Evolutionary conservation across 2,329 filamentous ascomycete genomes (phyloP).

Genomic region (Fusarium decemcellulare): DNA sequence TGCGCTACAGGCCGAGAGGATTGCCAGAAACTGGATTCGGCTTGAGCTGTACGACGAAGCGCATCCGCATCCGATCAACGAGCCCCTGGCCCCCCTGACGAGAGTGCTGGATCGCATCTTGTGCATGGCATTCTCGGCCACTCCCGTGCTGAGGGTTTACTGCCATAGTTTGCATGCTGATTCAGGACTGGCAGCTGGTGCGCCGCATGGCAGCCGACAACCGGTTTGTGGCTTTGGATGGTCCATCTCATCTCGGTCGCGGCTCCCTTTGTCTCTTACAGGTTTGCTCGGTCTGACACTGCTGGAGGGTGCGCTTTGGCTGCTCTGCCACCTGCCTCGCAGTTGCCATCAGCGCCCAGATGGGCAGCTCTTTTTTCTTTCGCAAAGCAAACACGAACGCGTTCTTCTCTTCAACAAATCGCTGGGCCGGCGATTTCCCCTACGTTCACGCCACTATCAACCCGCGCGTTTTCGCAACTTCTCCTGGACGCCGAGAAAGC

Average conservation of each 20-base stretch:
- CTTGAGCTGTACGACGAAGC: conserved; percentile 41
- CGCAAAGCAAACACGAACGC: conserved; percentile 1
- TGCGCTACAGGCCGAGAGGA: conserved; percentile 24
- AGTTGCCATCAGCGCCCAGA: conserved; percentile 13
- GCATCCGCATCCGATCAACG: conserved; percentile 31
- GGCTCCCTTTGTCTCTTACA: conserved; percentile 18
- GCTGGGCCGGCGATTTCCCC: neutral
- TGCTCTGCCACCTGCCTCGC: conserved; percentile 7
- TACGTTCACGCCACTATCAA: neutral
- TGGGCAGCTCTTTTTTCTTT: neutral
- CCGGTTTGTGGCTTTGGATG: conserved; percentile 18
- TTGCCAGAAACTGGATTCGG: conserved; percentile 38
- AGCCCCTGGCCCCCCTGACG: conserved; percentile 35
- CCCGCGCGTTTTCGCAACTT: neutral
- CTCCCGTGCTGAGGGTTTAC: conserved; percentile 38
- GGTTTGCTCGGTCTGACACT: conserved; percentile 26
- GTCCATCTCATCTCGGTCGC: conserved; percentile 12
- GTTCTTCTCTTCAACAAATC: neutral
- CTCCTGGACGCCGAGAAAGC: neutral
- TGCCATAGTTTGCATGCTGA: conserved; percentile 35
- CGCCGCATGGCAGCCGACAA: conserved; percentile 14
- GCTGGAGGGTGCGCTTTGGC: conserved; percentile 10
- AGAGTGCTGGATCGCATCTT: conserved; percentile 44
- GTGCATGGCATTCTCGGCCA: conserved; percentile 41
- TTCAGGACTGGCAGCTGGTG: conserved; percentile 26